Conservation (phyloP, 495 filamentous ascomycete species). For the Collariella sp. region DNA sequence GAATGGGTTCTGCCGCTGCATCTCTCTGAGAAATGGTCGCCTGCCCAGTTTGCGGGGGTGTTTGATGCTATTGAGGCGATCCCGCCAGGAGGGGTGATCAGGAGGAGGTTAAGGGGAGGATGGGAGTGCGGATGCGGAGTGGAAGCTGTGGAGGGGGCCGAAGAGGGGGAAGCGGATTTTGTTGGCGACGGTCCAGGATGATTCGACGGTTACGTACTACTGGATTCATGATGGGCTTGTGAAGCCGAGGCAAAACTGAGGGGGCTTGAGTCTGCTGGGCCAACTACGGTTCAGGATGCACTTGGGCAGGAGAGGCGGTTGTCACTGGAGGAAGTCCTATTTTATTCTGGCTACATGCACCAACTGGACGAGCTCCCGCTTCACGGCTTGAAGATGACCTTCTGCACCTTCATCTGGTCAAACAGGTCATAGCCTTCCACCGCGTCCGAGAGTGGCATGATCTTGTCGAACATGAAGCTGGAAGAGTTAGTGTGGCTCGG, state of each 20-base stretch:
- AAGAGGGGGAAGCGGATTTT: slow-evolving; percentile 61
- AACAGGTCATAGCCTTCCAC: slow-evolving; percentile 88
- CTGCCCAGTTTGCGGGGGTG: slow-evolving; percentile 63
- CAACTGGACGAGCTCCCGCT: neutral
- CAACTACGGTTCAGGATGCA: neutral
- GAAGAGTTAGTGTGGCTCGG: slow-evolving; percentile 11
- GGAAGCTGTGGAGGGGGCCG: slow-evolving; percentile 33
- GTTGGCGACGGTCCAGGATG: slow-evolving; percentile 73
- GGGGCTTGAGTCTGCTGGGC: neutral
- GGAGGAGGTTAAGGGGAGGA: slow-evolving; percentile 14
- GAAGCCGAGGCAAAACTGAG: slow-evolving; percentile 87
- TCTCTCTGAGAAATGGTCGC: slow-evolving; percentile 73
- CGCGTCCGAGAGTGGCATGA: slow-evolving; percentile 79
- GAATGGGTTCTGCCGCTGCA: slow-evolving; percentile 87
- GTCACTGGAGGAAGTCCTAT: neutral
- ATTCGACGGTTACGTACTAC: slow-evolving; percentile 94
- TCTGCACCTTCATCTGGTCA: slow-evolving; percentile 87
- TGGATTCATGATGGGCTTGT: slow-evolving; percentile 91
- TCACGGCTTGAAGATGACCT: slow-evolving; percentile 55
- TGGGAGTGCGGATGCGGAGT: slow-evolving; percentile 19
- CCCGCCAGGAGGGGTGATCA: slow-evolving; percentile 25
- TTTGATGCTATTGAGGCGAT: slow-evolving; percentile 64
- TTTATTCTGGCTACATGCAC: neutral
- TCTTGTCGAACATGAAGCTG: slow-evolving; percentile 89
- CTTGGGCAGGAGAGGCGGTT: too few species aligned